A percentile compares a stretch with the other conserved stretches of the same genome.
phyloP scores from a whole-genome alignment of 495 filamentous ascomycete species.

The Aspergillus olivimuriae region DNA sequence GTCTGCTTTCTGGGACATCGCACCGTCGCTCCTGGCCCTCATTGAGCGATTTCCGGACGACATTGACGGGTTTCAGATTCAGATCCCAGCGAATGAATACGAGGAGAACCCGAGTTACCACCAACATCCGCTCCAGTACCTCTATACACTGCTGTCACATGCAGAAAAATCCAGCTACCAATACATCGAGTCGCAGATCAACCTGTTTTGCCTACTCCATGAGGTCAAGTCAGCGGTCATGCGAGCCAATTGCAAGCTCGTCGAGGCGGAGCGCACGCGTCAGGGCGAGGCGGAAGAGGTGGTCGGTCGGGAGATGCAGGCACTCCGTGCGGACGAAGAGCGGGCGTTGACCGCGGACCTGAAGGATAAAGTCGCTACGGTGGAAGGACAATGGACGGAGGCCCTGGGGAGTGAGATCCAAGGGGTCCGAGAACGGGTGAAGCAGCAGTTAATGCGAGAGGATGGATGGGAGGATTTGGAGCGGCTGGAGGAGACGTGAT shows the following conservation, averaged over 20 bases:
- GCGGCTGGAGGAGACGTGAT: slow-evolving; percentile 34
- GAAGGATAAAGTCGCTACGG: slow-evolving; percentile 81
- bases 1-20: slow-evolving; percentile 95
- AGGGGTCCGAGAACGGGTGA: slow-evolving; percentile 49
- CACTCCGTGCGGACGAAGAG: slow-evolving; percentile 59
- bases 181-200: slow-evolving; percentile 92
- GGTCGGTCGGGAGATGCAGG: slow-evolving; percentile 50
- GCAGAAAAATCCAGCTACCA: slow-evolving; percentile 89
- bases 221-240: slow-evolving; percentile 81
- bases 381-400: slow-evolving; percentile 83
- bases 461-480: slow-evolving; percentile 70
- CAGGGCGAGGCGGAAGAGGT: slow-evolving; percentile 47
- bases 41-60: slow-evolving; percentile 67
- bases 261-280: slow-evolving; percentile 51
- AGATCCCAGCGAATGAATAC: slow-evolving; percentile 69
- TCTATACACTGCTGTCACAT: slow-evolving; percentile 74
- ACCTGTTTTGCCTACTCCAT: slow-evolving; percentile 86
- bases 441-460: slow-evolving; percentile 56
- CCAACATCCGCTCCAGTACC: slow-evolving; percentile 76
- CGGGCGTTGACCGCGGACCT: slow-evolving; percentile 70
- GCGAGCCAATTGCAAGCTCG: slow-evolving; percentile 46
- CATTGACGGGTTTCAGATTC: slow-evolving; percentile 53
- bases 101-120: slow-evolving; percentile 80
- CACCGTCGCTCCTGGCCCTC: slow-evolving; percentile 67
- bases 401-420: slow-evolving; percentile 56